Evolutionary conservation across 129 eudicot genomes (phyloP).

Genomic region (Gnaphalium uliginosum): DNA sequence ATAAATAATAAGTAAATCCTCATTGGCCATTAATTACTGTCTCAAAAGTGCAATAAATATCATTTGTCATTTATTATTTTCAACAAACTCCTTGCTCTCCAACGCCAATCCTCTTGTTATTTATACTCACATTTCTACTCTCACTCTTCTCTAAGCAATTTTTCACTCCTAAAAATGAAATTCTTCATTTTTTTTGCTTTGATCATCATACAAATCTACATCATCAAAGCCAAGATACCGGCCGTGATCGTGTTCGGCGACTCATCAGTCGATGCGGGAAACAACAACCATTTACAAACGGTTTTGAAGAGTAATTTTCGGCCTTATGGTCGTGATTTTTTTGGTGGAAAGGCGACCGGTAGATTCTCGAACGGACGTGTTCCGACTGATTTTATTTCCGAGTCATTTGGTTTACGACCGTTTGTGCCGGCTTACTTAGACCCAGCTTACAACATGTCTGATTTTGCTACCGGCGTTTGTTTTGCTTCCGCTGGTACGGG

Average conservation of each 20-base stretch:
- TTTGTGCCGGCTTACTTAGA: conserved; percentile 78
- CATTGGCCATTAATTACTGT: conserved; percentile 27
- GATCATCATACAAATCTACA: conserved; percentile 30
- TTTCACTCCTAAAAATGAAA: conserved; percentile 20
- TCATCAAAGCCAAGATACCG: conserved; percentile 47
- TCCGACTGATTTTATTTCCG: conserved; percentile 73
- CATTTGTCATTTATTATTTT: conserved; percentile 27
- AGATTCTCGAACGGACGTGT: conserved; percentile 79
- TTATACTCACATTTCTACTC: conserved; percentile 26
- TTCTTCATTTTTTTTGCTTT: conserved; percentile 8
- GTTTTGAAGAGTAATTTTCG: conserved; percentile 67
- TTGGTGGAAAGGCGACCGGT: conserved; percentile 70
- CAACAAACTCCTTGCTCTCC: conserved; percentile 34
- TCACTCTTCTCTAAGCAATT: conserved; percentile 31
- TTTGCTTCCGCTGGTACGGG: conserved; percentile 96
- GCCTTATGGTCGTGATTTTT: conserved; percentile 81
- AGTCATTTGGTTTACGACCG: conserved; percentile 61
- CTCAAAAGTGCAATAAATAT: conserved; percentile 11
- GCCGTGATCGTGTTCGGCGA: conserved; percentile 83
- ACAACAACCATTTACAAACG: conserved; percentile 68
- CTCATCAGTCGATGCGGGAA: conserved; percentile 81
- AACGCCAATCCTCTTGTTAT: conserved; percentile 33
- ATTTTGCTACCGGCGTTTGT: conserved; percentile 68
- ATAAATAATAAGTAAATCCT: too few relatives aligned
- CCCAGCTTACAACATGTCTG: conserved; percentile 55